Percentiles rank a stretch among this genome's conserved stretches.
These are phyloP conservation scores for Camelina sativa DNA, from an alignment of 345 rosid genomes.

Conservation along the genomic window DNA sequence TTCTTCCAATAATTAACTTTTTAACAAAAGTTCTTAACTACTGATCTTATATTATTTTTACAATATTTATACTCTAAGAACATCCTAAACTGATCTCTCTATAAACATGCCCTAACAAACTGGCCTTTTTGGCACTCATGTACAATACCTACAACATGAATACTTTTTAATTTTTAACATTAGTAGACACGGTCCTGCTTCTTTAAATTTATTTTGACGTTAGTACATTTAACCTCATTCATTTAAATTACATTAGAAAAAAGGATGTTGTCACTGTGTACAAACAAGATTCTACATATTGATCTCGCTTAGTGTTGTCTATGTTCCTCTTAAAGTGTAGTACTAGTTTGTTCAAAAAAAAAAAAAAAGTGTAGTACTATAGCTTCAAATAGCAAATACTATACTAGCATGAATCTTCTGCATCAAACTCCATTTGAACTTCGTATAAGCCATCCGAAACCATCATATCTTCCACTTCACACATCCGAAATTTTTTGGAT, in stretches of 20 bases:
- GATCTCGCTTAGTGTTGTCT: neutral
- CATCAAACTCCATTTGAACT: neutral
- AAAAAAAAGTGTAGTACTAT: neutral
- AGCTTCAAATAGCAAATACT: neutral
- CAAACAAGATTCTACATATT: neutral
- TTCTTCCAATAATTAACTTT: too few species aligned
- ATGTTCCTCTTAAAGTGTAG: neutral
- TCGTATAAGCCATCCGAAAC: neutral
- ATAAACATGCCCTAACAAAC: too few species aligned
- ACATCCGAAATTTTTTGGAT: neutral
- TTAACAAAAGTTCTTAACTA: too few species aligned
- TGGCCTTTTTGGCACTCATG: conserved; percentile 1
- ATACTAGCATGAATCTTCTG: neutral
- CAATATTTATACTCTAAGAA: too few species aligned
- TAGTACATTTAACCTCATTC: neutral
- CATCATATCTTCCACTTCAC: neutral
- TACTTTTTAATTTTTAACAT: neutral
- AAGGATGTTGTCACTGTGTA: neutral
- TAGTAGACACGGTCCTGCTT: neutral
- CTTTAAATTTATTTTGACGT: neutral
- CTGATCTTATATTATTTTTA: too few species aligned
- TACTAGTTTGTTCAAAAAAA: neutral
- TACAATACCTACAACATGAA: neutral
- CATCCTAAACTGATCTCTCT: too few species aligned
- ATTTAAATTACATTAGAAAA: neutral